phyloP scores from a whole-genome alignment of 2,329 filamentous ascomycete genomes.

The Furcasterigmium furcatum region DNA sequence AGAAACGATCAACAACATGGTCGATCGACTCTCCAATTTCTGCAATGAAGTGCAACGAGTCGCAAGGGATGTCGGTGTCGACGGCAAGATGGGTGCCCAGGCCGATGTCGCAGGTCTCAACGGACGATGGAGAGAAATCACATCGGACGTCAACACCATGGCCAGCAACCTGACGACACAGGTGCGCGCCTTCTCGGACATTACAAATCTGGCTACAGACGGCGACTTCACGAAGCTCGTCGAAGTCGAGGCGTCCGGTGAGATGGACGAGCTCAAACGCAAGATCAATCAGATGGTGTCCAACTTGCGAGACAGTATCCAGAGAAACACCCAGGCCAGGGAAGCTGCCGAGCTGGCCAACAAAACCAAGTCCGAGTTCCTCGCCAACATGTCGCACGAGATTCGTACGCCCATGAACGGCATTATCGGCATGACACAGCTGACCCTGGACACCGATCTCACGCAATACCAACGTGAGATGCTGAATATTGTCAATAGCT shows the following conservation, averaged over 20 bases:
- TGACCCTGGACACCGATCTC: conserved; percentile 91
- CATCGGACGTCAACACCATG: conserved; percentile 95
- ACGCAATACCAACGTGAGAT: conserved; percentile 96
- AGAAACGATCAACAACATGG: conserved; percentile 99
- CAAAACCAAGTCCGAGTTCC: conserved; percentile 96
- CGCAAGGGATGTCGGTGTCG: conserved; percentile 93
- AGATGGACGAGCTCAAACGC: conserved; percentile 98
- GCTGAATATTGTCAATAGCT: conserved; percentile 95
- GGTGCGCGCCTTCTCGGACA: conserved; percentile 96
- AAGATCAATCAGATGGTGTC: conserved; percentile 99
- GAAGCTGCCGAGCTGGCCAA: conserved; percentile 96
- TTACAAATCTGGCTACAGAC: conserved; percentile 95
- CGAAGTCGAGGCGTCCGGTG: conserved; percentile 93
- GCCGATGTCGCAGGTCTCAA: conserved; percentile 91
- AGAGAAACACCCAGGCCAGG: conserved; percentile 91
- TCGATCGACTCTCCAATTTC: conserved; percentile 90
- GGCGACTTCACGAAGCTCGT: conserved; percentile 97
- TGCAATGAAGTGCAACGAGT: conserved; percentile 95
- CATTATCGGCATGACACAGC: conserved; percentile 96
- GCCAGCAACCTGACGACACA: conserved; percentile 79
- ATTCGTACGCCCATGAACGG: conserved; percentile 97
- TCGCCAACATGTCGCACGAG: conserved; percentile 99
- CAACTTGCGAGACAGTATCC: conserved; percentile 91
- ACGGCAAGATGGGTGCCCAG: conserved; percentile 97
- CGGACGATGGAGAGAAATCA: conserved; percentile 97